Percentiles rank a stretch among this genome's conserved stretches.
Conservation (phyloP, 2,329 filamentous ascomycete species). For the Exophiala calicioides region DNA sequence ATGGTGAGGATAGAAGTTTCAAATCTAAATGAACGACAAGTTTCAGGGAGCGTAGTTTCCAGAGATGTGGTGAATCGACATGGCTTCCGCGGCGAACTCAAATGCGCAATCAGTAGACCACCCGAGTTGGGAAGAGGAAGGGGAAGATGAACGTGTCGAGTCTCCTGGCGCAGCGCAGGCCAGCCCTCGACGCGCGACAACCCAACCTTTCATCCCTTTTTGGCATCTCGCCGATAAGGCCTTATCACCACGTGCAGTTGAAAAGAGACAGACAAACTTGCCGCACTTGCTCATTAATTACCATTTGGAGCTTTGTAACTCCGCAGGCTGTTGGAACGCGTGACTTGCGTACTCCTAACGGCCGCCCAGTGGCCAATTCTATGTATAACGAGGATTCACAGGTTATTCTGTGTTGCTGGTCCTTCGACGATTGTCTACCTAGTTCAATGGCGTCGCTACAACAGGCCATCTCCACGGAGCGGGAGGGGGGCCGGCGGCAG, state of each 20-base stretch:
- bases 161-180: conserved; percentile 8
- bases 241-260: conserved; percentile 23
- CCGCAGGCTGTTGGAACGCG: too few relatives aligned
- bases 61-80: background rate
- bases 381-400: too few relatives aligned
- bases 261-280: too few relatives aligned
- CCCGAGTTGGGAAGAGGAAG: background rate
- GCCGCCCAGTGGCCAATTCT: too few relatives aligned
- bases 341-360: too few relatives aligned
- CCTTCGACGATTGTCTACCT: too few relatives aligned
- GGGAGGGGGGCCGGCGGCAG: too few relatives aligned
- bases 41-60: conserved; percentile 1
- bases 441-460: too few relatives aligned
- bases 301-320: too few relatives aligned
- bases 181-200: background rate
- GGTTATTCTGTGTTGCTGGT: too few relatives aligned
- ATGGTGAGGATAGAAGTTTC: conserved; percentile 35
- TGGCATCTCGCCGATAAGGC: conserved; percentile 1
- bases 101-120: background rate
- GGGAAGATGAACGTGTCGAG: conserved; percentile 1
- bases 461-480: too few relatives aligned
- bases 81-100: background rate
- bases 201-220: conserved; percentile 2
- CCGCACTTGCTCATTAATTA: too few relatives aligned
- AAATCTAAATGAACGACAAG: background rate